A percentile compares a stretch with the other conserved stretches of the same genome.
Conservation (phyloP, 768 basidiomycete species). For the Butyriboletus loyo region DNA sequence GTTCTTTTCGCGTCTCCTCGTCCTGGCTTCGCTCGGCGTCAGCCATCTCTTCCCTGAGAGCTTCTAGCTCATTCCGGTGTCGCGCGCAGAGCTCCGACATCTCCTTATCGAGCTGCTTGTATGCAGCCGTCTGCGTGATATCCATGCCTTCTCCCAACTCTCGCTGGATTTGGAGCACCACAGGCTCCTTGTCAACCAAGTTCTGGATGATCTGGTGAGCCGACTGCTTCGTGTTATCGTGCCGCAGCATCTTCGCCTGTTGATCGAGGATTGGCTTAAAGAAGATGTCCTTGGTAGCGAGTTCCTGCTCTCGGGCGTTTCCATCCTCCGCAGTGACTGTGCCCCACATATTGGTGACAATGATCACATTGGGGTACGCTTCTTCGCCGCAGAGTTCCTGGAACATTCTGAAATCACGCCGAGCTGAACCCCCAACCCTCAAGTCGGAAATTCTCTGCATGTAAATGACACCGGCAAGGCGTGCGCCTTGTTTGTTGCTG, state of each 20-base stretch:
- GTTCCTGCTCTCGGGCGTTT: constrained; percentile 43
- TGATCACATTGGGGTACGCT: constrained; percentile 48
- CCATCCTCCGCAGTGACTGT: constrained; percentile 36
- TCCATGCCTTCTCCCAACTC: constrained; percentile 49
- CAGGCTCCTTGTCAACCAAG: constrained; percentile 40
- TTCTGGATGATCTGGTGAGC: constrained; percentile 44
- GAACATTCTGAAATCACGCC: constrained; percentile 50
- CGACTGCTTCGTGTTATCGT: constrained; percentile 41
- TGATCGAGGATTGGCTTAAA: constrained; percentile 50
- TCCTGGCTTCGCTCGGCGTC: constrained; percentile 44
- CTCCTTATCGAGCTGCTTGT: constrained; percentile 48
- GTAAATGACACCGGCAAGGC: constrained; percentile 49
- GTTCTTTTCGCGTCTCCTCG: constrained; percentile 45
- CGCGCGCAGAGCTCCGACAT: constrained; percentile 44
- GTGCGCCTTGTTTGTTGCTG: constrained; percentile 35
- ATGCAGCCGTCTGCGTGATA: constrained; percentile 54
- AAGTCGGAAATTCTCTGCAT: constrained; percentile 51
- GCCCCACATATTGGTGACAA: constrained; percentile 56
- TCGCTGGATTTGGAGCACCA: constrained; percentile 49
- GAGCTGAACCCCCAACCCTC: constrained; percentile 47
- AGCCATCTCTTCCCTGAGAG: constrained; percentile 45
- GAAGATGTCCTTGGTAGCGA: constrained; percentile 39
- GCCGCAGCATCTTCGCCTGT: constrained; percentile 42
- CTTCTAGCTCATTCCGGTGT: constrained; percentile 45
- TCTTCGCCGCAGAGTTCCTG: constrained; percentile 50